Base-by-base conservation (phyloP, 495 filamentous ascomycete genomes). In the Evansstolkia leycettana region DNA sequence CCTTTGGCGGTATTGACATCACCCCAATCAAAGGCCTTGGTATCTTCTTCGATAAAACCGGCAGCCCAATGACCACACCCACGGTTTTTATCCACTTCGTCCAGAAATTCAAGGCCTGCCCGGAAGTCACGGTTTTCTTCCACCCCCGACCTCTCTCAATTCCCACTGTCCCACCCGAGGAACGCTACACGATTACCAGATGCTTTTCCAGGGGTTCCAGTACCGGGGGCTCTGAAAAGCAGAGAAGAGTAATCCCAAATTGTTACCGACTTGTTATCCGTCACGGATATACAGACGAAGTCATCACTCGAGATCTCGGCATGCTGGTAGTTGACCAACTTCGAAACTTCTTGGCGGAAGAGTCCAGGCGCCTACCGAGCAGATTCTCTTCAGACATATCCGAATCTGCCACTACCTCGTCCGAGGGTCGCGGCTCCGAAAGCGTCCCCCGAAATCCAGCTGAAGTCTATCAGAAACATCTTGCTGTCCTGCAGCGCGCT, bases 241-340 rank as follows among this genome's bases (percentile, higher is more conserved):
- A n/a, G n/a, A n/a, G n/a, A n/a, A n/a, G n/a, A n/a, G 58, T 63
- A 0, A 55, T 78, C 15, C 69, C 69, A 0, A 67, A 77, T 27
- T 72, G 69, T 36, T 84, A 80, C 42, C 69, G 78, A 3, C 59
- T 84, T 5, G 74, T 78, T 2, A 59, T 80, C 13, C 72, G 77
- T 4, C 75, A 82, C 42, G 80, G 81, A 3, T 85, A 81, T 43
- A 78, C 69, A 45, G 80, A 84, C 42, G 64, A 72, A 15, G 68
- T 84, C 34, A 67, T 84, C 30, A 74, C 65, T 7, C 68, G 67
- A 0, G 64, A 82, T 44, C 57, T 84, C 2, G 77, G 65, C 0
- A 57, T 58, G 3, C 45, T 79, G 4, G 61, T 83, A 18, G 71
- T 72, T 44, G 70, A 75, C 27, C 63, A 82, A 40, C 49, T 84